A percentile compares a stretch with the other conserved stretches of the same genome.
phyloP scores from a whole-genome alignment of 257 asterid species.

The Lycium ferocissimum region DNA sequence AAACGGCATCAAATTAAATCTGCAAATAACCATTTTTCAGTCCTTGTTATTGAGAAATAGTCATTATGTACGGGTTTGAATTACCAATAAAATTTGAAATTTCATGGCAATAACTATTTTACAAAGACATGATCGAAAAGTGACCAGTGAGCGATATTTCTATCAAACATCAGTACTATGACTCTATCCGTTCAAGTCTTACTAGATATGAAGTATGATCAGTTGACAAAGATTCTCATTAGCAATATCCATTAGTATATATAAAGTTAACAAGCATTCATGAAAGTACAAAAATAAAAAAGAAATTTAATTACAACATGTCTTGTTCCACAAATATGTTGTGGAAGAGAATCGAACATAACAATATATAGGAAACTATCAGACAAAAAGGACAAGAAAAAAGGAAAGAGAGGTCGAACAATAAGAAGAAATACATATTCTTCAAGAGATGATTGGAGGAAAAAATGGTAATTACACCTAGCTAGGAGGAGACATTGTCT shows the following conservation, averaged over 20 bases:
- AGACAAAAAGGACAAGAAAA: slow-evolving; percentile 22
- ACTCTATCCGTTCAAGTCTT: background rate
- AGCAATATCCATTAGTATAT: background rate
- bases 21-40: too few relatives aligned
- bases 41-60: too few relatives aligned
- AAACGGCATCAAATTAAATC: too few relatives aligned
- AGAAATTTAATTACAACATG: background rate
- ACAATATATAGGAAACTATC: background rate
- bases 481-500: slow-evolving; percentile 44
- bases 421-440: slow-evolving; percentile 28
- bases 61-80: too few relatives aligned
- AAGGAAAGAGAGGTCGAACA: background rate
- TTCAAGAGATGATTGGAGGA: slow-evolving; percentile 33
- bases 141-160: too few relatives aligned
- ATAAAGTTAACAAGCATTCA: background rate
- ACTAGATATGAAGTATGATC: background rate
- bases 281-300: background rate
- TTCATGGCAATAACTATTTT: too few relatives aligned
- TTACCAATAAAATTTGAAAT: too few relatives aligned
- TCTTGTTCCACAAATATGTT: background rate
- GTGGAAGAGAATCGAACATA: background rate
- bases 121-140: too few relatives aligned
- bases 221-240: background rate
- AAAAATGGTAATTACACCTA: slow-evolving; percentile 43
- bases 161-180: too few relatives aligned